phyloP scores from a whole-genome alignment of 1,284 basidiomycete species.

The Quambalaria eucalypti region DNA sequence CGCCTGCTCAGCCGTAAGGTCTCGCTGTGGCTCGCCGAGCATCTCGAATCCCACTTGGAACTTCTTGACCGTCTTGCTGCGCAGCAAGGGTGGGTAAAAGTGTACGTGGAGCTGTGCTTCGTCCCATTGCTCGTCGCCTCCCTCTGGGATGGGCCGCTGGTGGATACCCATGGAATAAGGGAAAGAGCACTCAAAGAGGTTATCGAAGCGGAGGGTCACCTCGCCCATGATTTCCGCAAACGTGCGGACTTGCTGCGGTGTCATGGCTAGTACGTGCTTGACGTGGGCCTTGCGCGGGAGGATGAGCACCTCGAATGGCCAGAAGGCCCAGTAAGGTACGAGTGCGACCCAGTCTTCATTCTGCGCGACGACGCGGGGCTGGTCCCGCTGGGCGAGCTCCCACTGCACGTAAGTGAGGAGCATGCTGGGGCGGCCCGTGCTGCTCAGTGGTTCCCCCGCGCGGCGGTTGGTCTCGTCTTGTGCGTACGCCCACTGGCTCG shows the following conservation, averaged over 20 bases:
- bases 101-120: slow-evolving; percentile 76
- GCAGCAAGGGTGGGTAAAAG: slow-evolving; percentile 75
- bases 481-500: slow-evolving; percentile 27
- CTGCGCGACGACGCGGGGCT: slow-evolving; percentile 58
- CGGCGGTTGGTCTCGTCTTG: slow-evolving; percentile 17
- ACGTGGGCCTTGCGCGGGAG: slow-evolving; percentile 9
- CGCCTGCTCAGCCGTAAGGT: slow-evolving; percentile 82
- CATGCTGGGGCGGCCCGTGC: slow-evolving; percentile 60
- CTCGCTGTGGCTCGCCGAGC: slow-evolving; percentile 82
- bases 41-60: slow-evolving; percentile 74
- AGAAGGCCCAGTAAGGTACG: slow-evolving; percentile 92
- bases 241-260: slow-evolving; percentile 13
- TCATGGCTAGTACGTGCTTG: slow-evolving; percentile 35
- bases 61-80: slow-evolving; percentile 74
- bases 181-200: slow-evolving; percentile 60
- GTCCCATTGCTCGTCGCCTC: slow-evolving; percentile 40
- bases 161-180: slow-evolving; percentile 89
- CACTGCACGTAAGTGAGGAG: slow-evolving; percentile 74
- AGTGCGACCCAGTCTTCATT: slow-evolving; percentile 76
- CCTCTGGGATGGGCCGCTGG: slow-evolving; percentile 57
- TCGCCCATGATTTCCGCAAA: slow-evolving; percentile 51
- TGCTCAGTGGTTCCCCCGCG: slow-evolving; percentile 54
- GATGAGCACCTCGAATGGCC: slow-evolving; percentile 79
- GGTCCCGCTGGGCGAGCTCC: slow-evolving; percentile 57
- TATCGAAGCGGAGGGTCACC: slow-evolving; percentile 38